Percentiles rank a stretch among this genome's conserved stretches.
These are phyloP conservation scores for Leccinum solheimii DNA, from an alignment of 1,284 basidiomycete species.

Conservation along the genomic window DNA sequence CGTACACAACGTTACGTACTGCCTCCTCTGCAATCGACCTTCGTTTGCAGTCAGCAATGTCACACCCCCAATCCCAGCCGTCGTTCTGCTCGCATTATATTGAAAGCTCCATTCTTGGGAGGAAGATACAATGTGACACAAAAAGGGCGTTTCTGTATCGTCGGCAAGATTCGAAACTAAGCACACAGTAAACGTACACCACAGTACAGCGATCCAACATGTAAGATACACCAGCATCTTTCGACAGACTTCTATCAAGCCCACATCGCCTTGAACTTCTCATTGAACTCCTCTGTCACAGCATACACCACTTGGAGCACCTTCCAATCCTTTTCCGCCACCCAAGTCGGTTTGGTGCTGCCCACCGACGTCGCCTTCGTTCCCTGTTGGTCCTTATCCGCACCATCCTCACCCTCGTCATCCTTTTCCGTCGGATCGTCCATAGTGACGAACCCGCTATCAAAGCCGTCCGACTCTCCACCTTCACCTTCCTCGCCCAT, in stretches of 20 bases:
- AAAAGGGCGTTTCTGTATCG: too few relatives aligned
- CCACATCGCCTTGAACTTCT: slow-evolving; percentile 54
- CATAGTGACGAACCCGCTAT: slow-evolving; percentile 39
- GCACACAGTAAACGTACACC: not conserved
- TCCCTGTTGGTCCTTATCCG: not conserved
- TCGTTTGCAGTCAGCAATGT: too few relatives aligned
- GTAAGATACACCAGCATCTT: not conserved
- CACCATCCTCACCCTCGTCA: slow-evolving; percentile 24
- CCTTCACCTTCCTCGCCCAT: slow-evolving; percentile 8
- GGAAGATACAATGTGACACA: too few relatives aligned
- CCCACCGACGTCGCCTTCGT: slow-evolving; percentile 15
- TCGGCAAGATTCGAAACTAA: too few relatives aligned
- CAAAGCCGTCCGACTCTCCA: slow-evolving; percentile 24
- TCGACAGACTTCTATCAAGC: slow-evolving; percentile 32
- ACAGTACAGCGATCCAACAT: not conserved
- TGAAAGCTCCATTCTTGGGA: too few relatives aligned
- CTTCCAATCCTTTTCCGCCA: slow-evolving; percentile 52
- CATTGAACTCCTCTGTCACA: slow-evolving; percentile 51
- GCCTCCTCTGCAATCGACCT: too few relatives aligned
- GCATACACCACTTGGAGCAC: slow-evolving; percentile 53
- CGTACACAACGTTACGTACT: too few relatives aligned
- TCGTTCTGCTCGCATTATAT: too few relatives aligned
- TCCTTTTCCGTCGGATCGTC: slow-evolving; percentile 30
- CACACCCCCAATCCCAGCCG: too few relatives aligned
- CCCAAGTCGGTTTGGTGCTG: slow-evolving; percentile 38